Evolutionary conservation across 106 monocot species (phyloP).

Genomic region (Platanthera guangdongensis): DNA sequence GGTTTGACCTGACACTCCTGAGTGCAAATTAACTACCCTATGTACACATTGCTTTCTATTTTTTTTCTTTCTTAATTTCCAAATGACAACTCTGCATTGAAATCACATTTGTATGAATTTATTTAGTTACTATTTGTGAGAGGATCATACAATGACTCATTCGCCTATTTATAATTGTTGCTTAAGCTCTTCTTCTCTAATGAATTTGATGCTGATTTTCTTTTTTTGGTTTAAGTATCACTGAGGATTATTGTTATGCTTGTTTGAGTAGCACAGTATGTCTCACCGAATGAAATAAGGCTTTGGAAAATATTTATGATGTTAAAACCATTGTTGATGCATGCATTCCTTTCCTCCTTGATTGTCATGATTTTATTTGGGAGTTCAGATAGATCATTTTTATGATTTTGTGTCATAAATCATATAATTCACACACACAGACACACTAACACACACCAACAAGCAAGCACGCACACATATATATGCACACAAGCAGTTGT

Average conservation of each 20-base stretch:
- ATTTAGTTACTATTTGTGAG: neutral
- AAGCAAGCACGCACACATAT: too few relatives aligned
- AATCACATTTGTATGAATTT: neutral
- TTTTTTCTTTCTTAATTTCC: neutral
- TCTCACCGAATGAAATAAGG: neutral
- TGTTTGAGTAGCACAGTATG: neutral
- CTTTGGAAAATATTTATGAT: neutral
- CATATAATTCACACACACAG: neutral
- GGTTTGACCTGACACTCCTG: neutral
- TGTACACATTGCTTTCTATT: neutral
- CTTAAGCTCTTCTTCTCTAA: too few relatives aligned
- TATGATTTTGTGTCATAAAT: neutral
- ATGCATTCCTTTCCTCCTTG: neutral
- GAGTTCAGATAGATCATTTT: neutral
- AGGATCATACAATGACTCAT: neutral
- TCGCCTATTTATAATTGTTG: neutral
- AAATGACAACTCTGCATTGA: neutral
- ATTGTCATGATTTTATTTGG: neutral
- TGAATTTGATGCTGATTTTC: neutral
- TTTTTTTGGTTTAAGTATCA: neutral
- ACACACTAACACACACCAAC: too few relatives aligned
- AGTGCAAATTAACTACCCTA: neutral
- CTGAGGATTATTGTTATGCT: neutral
- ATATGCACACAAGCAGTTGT: too few relatives aligned
- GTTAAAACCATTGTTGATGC: neutral